Conservation (phyloP, 2,329 filamentous ascomycete genomes). For the Cladophialophora immunda region DNA sequence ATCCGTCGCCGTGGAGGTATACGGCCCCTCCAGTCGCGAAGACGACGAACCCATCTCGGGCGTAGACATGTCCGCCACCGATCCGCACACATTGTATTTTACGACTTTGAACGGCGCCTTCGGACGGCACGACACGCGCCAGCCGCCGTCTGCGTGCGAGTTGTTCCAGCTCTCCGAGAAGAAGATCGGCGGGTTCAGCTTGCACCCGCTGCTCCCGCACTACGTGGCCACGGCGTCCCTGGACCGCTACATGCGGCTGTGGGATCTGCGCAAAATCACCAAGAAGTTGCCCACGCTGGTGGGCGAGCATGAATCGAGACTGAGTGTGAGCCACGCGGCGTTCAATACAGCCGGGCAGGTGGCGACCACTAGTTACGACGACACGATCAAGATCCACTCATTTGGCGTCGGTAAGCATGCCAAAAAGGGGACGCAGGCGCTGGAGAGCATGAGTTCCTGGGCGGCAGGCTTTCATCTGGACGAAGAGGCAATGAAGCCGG, state of each 20-base stretch:
- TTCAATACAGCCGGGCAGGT: conserved; percentile 87
- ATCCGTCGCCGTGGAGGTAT: conserved; percentile 80
- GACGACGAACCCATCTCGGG: conserved; percentile 84
- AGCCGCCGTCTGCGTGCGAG: conserved; percentile 63
- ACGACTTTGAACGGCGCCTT: conserved; percentile 84
- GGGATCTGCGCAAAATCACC: conserved; percentile 84
- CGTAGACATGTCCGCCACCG: conserved; percentile 76
- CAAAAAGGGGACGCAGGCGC: conserved; percentile 43
- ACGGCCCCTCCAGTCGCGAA: conserved; percentile 73
- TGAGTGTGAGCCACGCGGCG: conserved; percentile 91
- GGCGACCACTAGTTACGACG: conserved; percentile 92
- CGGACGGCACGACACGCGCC: conserved; percentile 80
- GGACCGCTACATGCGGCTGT: conserved; percentile 87
- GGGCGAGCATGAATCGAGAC: conserved; percentile 80
- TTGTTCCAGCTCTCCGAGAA: conserved; percentile 83
- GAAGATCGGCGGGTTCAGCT: conserved; percentile 93
- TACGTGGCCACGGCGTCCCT: conserved; percentile 88
- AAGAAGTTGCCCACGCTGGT: conserved; percentile 72
- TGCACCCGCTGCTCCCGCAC: conserved; percentile 82
- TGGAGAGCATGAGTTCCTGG: conserved; percentile 66
- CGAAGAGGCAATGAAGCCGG: conserved; percentile 72
- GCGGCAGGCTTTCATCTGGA: conserved; percentile 65
- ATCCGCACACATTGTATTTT: conserved; percentile 82
- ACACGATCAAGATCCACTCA: conserved; percentile 92
- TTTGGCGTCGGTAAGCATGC: conserved; percentile 59